Evolutionary conservation across 2,329 filamentous ascomycete species (phyloP).

Genomic region (Talaromyces albobiverticillius): DNA sequence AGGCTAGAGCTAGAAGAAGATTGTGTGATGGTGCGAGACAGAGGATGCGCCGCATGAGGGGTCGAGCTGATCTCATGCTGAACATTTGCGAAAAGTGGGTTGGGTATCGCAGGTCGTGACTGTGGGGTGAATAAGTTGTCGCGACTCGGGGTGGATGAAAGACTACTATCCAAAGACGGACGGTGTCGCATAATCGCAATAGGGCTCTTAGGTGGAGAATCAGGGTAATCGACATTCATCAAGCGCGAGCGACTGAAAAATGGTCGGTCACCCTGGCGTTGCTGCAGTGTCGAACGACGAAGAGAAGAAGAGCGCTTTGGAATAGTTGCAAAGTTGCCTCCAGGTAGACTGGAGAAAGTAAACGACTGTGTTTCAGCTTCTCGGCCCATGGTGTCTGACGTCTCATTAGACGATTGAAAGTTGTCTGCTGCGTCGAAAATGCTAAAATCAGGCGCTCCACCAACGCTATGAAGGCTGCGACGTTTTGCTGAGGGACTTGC

Average conservation of each 20-base stretch:
- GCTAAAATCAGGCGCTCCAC: conserved; percentile 61
- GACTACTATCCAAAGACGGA: conserved; percentile 74
- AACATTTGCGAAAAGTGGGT: conserved; percentile 37
- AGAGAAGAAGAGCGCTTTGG: conserved; percentile 72
- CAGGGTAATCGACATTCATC: conserved; percentile 34
- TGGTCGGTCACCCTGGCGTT: conserved; percentile 69
- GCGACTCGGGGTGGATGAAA: conserved; percentile 60
- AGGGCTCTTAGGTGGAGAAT: conserved; percentile 54
- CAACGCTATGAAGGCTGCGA: conserved; percentile 77
- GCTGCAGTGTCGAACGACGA: conserved; percentile 82
- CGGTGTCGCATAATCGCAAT: conserved; percentile 64
- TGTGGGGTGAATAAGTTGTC: conserved; percentile 64
- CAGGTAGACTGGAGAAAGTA: conserved; percentile 35
- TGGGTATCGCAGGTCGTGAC: conserved; percentile 47
- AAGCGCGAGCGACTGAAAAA: conserved; percentile 46
- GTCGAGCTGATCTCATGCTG: conserved; percentile 31
- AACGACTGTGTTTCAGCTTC: conserved; percentile 26
- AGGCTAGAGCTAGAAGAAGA: conserved; percentile 81
- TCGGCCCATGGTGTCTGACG: conserved; percentile 25
- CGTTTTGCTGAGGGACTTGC: conserved; percentile 89
- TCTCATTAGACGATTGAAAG: conserved; percentile 20
- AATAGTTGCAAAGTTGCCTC: conserved; percentile 52
- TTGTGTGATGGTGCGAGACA: conserved; percentile 82
- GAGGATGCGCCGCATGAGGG: conserved; percentile 64
- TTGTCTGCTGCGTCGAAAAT: conserved; percentile 63